These are phyloP conservation scores for Aphanomyces astaci DNA, from an alignment of 352 stramenopile species.

Conservation along the genomic window DNA sequence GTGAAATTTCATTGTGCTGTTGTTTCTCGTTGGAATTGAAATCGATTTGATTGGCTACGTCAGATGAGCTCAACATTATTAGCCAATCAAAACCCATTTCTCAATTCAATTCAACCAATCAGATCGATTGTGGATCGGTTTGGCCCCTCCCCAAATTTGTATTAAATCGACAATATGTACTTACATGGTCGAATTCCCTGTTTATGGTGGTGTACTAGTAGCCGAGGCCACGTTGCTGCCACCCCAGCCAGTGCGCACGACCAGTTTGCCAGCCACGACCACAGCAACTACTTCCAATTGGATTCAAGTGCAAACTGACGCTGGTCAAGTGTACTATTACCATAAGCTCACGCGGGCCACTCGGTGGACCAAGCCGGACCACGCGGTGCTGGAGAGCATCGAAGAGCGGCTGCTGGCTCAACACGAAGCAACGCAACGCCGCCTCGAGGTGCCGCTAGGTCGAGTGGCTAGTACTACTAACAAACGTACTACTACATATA, in stretches of 20 bases:
- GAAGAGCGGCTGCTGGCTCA: conserved; percentile 17
- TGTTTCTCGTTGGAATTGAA: no score
- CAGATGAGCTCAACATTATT: no score
- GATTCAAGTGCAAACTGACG: conserved; percentile 13
- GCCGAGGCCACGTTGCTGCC: no score
- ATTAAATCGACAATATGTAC: no score
- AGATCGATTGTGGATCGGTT: no score
- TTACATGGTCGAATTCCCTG: no score
- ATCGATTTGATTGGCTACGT: no score
- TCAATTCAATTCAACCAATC: no score
- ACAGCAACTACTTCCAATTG: conserved; percentile 11
- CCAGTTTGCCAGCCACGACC: neutral
- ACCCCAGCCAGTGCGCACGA: neutral
- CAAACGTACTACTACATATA: neutral
- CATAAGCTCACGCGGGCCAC: conserved; percentile 24
- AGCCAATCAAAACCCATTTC: no score
- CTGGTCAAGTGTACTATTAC: conserved; percentile 25
- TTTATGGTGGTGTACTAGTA: no score
- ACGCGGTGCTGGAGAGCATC: conserved; percentile 5
- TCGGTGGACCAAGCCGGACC: conserved; percentile 22
- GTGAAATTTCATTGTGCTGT: no score
- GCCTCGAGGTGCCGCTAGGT: neutral
- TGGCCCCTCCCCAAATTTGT: no score
- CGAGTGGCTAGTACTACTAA: neutral
- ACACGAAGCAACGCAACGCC: conserved; percentile 14